These are phyloP conservation scores for Xanthoceras sorbifolium DNA, from an alignment of 345 rosid genomes.

Conservation along the genomic window DNA sequence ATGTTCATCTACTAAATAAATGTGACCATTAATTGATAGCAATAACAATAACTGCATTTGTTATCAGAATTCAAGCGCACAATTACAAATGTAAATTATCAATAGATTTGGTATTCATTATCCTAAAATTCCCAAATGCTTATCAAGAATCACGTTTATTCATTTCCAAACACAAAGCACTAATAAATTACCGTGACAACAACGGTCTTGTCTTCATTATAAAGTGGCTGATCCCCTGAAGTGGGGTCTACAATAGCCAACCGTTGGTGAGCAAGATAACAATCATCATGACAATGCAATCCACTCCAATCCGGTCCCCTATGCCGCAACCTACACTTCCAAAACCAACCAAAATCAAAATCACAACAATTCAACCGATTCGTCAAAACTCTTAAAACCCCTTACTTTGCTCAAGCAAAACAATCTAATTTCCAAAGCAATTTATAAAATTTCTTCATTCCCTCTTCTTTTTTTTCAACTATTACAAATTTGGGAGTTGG, in stretches of 20 bases:
- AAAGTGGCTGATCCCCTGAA: conserved; percentile 88
- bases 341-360: background rate
- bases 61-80: background rate
- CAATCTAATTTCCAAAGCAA: background rate
- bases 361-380: background rate
- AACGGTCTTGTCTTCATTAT: conserved; percentile 69
- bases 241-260: conserved; percentile 81
- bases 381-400: too few relatives aligned
- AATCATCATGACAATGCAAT: conserved; percentile 59
- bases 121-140: background rate
- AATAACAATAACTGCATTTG: background rate
- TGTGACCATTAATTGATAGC: background rate
- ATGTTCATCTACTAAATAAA: background rate
- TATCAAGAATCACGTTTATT: background rate
- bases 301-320: conserved; percentile 96
- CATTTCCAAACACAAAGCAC: background rate
- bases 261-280: conserved; percentile 81
- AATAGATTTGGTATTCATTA: background rate
- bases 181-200: conserved; percentile 59
- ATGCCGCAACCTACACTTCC: conserved; percentile 57
- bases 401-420: background rate
- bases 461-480: too few relatives aligned
- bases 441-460: too few relatives aligned
- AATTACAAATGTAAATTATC: too few relatives aligned
- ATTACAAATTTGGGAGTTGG: too few relatives aligned